These are phyloP conservation scores for Aspergillus bombycis DNA, from an alignment of 2,329 filamentous ascomycete species.

Conservation along the genomic window DNA sequence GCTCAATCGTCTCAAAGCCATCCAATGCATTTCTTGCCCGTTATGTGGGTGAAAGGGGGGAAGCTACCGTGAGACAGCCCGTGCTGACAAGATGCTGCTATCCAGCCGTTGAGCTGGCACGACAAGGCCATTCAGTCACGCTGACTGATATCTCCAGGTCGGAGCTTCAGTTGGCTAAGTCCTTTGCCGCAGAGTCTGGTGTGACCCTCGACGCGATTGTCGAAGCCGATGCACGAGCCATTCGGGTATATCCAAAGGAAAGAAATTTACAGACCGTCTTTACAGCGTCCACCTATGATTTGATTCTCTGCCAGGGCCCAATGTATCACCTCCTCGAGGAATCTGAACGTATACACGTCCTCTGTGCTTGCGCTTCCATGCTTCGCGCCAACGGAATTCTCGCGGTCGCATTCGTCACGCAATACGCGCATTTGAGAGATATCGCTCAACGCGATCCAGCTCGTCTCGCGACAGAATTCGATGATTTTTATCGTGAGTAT, in stretches of 20 bases:
- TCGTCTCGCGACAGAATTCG: background rate
- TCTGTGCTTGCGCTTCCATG: background rate
- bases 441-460: background rate
- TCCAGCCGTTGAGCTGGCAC: background rate
- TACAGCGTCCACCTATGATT: background rate
- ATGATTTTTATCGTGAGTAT: background rate
- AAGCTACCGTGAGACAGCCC: background rate
- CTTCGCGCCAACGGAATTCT: background rate
- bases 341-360: background rate
- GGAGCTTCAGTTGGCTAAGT: background rate
- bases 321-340: slow-evolving; percentile 5
- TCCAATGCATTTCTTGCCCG: background rate
- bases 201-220: background rate
- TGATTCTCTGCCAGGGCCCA: slow-evolving; percentile 4
- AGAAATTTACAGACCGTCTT: background rate
- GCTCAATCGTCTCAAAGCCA: background rate
- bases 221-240: slow-evolving; percentile 5
- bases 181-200: slow-evolving; percentile 2
- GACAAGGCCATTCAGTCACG: background rate
- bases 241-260: background rate
- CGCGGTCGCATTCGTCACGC: background rate
- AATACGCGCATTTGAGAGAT: background rate
- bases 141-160: background rate
- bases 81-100: background rate
- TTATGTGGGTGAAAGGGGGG: background rate